Conservation (phyloP, 2,329 filamentous ascomycete species). For the Hymenoscyphus scutula region DNA sequence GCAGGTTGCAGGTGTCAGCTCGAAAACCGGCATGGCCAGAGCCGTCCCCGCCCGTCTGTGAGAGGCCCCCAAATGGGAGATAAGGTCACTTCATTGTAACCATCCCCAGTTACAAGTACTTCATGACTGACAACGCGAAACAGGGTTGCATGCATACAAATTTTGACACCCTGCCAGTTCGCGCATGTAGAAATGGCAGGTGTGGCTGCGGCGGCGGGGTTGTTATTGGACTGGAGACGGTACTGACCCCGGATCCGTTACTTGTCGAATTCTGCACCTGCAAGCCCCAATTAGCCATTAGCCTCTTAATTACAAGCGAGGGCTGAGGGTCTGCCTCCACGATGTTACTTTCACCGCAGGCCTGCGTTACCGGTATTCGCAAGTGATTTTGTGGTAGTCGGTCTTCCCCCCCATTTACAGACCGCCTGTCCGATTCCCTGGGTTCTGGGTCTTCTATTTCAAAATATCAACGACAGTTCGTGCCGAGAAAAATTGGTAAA, state of each 20-base stretch:
- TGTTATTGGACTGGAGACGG: not conserved
- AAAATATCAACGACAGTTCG: too few relatives aligned
- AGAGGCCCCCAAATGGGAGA: too few relatives aligned
- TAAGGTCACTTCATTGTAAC: too few relatives aligned
- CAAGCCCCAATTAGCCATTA: not conserved
- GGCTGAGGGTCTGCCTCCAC: too few relatives aligned
- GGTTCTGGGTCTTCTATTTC: not conserved
- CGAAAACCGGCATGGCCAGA: not conserved
- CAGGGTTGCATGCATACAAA: not conserved
- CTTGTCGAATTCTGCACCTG: not conserved
- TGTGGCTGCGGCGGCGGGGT: not conserved
- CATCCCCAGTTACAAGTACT: too few relatives aligned
- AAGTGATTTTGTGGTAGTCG: not conserved
- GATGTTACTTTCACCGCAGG: not conserved
- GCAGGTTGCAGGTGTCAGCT: not conserved
- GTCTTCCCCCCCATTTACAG: slow-evolving; percentile 1
- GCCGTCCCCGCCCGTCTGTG: too few relatives aligned
- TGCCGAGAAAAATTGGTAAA: too few relatives aligned
- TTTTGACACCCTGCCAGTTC: not conserved
- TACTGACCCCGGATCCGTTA: not conserved
- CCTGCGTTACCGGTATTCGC: not conserved
- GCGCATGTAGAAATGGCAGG: not conserved
- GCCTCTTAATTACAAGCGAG: not conserved
- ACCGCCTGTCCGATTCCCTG: not conserved
- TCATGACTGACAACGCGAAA: not conserved